These are phyloP conservation scores for Alternaria solani DNA, from an alignment of 2,329 filamentous ascomycete species.

Conservation along the genomic window DNA sequence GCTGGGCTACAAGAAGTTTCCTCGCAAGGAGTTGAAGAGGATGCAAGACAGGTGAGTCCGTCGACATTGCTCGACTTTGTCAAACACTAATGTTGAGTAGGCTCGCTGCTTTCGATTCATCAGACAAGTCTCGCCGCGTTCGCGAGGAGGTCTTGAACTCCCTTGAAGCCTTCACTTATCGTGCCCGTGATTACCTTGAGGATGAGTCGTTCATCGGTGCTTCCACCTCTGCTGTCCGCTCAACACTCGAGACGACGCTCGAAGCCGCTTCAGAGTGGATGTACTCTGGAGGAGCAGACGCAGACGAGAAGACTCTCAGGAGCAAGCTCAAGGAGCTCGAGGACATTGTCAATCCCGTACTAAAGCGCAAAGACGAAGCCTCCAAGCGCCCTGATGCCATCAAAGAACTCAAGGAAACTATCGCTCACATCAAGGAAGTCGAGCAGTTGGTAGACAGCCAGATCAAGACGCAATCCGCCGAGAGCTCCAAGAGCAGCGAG, in stretches of 20 bases:
- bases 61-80: not conserved
- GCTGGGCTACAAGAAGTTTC: conserved; percentile 63
- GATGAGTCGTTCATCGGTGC: conserved; percentile 75
- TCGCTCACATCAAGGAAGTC: conserved; percentile 76
- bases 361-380: conserved; percentile 77
- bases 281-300: conserved; percentile 82
- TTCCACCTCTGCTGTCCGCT: conserved; percentile 73
- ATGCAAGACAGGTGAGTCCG: conserved; percentile 65
- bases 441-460: conserved; percentile 73
- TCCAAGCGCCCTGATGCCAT: conserved; percentile 75
- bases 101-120: conserved; percentile 83
- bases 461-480: conserved; percentile 73
- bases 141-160: conserved; percentile 91
- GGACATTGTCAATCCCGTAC: conserved; percentile 78
- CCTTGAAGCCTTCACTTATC: conserved; percentile 94
- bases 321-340: conserved; percentile 79
- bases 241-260: conserved; percentile 72
- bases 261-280: conserved; percentile 85
- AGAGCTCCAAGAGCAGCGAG: conserved; percentile 51
- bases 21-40: conserved; percentile 65
- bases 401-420: conserved; percentile 70
- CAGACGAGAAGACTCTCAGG: conserved; percentile 76
- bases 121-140: conserved; percentile 77
- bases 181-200: conserved; percentile 81
- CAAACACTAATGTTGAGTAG: conserved; percentile 53